Evolutionary conservation across 176 grass and related monocot genomes (phyloP).

Genomic region (Secale cereale): DNA sequence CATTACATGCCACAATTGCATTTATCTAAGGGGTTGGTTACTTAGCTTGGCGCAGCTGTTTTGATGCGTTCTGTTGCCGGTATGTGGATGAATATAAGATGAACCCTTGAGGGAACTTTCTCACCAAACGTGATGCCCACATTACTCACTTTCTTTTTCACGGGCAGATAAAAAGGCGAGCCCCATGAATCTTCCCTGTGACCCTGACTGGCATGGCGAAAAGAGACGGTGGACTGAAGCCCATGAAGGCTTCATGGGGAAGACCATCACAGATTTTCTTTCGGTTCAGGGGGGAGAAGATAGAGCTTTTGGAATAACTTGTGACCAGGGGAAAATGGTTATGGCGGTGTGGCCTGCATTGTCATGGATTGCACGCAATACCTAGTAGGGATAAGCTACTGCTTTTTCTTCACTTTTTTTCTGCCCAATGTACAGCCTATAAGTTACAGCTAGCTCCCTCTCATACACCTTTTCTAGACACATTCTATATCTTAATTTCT

Average conservation of each 20-base stretch:
- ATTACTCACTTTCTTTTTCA: constrained; percentile 15
- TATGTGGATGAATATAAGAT: neutral
- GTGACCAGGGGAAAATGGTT: neutral
- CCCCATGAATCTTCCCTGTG: neutral
- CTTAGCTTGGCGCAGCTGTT: neutral
- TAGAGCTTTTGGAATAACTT: constrained; percentile 25
- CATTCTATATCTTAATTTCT: neutral
- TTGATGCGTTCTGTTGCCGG: neutral
- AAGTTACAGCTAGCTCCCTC: neutral
- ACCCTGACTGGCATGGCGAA: neutral
- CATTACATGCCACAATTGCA: neutral
- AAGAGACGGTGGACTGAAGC: neutral
- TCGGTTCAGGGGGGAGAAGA: neutral
- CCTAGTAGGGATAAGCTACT: constrained; percentile 7
- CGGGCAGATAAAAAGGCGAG: neutral
- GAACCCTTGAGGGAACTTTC: neutral
- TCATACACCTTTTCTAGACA: neutral
- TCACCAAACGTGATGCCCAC: neutral
- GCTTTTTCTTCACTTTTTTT: neutral
- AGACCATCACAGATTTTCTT: neutral
- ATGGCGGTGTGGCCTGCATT: neutral
- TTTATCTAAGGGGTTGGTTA: neutral
- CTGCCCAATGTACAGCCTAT: neutral
- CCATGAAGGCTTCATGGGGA: neutral
- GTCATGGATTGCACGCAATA: constrained; percentile 29